Evolutionary conservation across 208 protist genomes (phyloP), one percentile per base, ranked within the genome.

Genomic region (Leishmania mexicana): DNA sequence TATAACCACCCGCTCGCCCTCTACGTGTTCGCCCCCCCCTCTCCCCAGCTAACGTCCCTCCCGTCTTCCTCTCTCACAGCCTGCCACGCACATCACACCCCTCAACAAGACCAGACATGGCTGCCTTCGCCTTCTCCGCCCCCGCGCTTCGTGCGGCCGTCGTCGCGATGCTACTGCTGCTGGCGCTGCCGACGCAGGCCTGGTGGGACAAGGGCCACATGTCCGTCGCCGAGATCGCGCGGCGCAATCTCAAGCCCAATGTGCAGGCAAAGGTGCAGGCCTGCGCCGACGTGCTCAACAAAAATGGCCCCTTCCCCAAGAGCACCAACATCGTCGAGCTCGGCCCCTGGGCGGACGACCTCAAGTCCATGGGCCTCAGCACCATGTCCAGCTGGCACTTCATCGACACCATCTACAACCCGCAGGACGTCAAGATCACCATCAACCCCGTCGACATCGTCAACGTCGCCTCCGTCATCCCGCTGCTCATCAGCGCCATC

Each of bases 161-260:
- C 49, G 47, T 75, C 11, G 45, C 71, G 47, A 40, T 58, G 47
- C n/a, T 35, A 47, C 47, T 75, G 71, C 47, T 75, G 71, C 49
- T 77, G 54, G 78, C 75, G 17, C 6, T 80, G 54, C 74, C 79
- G 15, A 77, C 68, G 51, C 71, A 84, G n/a, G 90, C 81, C 53
- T 94, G 90, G 90, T 92, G 87, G 88, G 88, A 81, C 80, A 86
- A 74, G 42, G 90, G 90, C 28, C 90, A 94, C 83, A 94, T 94
- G 90, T 58, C 57, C 38, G 78, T 94, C 49, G 81, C 88, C 57
- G 88, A 92, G 78, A 89, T 94, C 58, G 90, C 90, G 24, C 70
- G 64, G n/a, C 88, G 85, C 31, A 81, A 89, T 67, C 60, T 94
- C 49, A 51, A 80, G 13, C 54, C 79, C 0, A 67, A 82, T 4